A percentile compares a stretch with the other conserved stretches of the same genome.
Evolutionary conservation across 2,329 filamentous ascomycete species (phyloP).

Genomic region (Pseudogymnoascus destructans): DNA sequence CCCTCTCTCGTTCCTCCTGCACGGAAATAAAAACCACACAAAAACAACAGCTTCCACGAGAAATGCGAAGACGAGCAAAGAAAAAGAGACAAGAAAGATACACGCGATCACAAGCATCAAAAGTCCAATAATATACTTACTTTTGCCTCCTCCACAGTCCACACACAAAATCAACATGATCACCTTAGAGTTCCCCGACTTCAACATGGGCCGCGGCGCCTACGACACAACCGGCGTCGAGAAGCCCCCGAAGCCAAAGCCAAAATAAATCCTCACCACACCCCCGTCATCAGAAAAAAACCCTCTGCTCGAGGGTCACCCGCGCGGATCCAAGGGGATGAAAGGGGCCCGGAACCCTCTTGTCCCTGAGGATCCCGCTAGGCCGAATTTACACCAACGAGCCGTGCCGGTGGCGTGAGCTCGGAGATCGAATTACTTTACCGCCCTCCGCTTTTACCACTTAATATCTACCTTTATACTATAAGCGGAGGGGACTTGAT

Average conservation of each 20-base stretch:
- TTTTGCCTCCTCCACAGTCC: neutral
- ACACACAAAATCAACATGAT: conserved; percentile 15
- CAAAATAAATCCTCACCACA: neutral
- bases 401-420: neutral
- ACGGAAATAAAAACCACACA: neutral
- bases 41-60: neutral
- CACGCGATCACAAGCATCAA: neutral
- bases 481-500: neutral
- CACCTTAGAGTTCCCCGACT: conserved; percentile 21
- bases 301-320: neutral
- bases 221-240: conserved; percentile 39
- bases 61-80: neutral
- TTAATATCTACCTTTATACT: no score
- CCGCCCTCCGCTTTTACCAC: neutral
- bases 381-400: neutral
- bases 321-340: neutral
- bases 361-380: neutral
- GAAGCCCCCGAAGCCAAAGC: conserved; percentile 28
- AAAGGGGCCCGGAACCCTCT: neutral
- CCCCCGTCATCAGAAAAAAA: no score
- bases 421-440: neutral
- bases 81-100: neutral
- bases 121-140: neutral
- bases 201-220: conserved; percentile 38
- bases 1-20: neutral